Conservation (phyloP, 495 filamentous ascomycete genomes). For the Halenospora varia region DNA sequence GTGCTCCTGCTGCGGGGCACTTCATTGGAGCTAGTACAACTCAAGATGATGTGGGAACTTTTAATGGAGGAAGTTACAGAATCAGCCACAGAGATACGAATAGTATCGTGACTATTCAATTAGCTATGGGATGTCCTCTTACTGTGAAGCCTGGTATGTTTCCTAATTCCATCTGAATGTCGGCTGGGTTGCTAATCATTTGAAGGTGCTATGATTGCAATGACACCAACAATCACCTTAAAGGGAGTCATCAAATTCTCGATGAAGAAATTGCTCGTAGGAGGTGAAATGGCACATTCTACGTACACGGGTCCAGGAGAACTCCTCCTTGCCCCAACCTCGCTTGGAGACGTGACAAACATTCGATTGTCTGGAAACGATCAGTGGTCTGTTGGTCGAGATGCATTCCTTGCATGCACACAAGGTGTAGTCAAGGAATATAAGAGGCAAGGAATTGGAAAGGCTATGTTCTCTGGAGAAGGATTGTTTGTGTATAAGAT, state of each 20-base stretch:
- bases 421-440: conserved; percentile 78
- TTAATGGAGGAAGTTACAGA: conserved; percentile 92
- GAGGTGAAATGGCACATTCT: conserved; percentile 75
- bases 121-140: conserved; percentile 86
- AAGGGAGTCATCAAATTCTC: conserved; percentile 77
- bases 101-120: conserved; percentile 80
- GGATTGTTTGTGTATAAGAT: conserved; percentile 91
- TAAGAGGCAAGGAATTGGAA: conserved; percentile 80
- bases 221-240: conserved; percentile 83
- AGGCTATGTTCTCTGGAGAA: conserved; percentile 91
- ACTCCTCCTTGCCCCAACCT: conserved; percentile 72
- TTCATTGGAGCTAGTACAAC: conserved; percentile 58
- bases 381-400: conserved; percentile 76
- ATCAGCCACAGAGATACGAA: conserved; percentile 93
- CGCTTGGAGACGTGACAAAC: conserved; percentile 82
- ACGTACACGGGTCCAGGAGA: conserved; percentile 90
- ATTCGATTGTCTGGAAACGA: conserved; percentile 66
- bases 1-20: conserved; percentile 45
- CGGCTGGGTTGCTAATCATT: neutral
- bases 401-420: conserved; percentile 75
- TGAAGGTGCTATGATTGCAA: conserved; percentile 83
- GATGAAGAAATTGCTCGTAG: conserved; percentile 78
- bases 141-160: conserved; percentile 69
- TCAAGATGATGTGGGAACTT: conserved; percentile 82
- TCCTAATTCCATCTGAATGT: neutral